Evolutionary conservation across 1,284 basidiomycete species (phyloP).

Genomic region (Boletus sp.): DNA sequence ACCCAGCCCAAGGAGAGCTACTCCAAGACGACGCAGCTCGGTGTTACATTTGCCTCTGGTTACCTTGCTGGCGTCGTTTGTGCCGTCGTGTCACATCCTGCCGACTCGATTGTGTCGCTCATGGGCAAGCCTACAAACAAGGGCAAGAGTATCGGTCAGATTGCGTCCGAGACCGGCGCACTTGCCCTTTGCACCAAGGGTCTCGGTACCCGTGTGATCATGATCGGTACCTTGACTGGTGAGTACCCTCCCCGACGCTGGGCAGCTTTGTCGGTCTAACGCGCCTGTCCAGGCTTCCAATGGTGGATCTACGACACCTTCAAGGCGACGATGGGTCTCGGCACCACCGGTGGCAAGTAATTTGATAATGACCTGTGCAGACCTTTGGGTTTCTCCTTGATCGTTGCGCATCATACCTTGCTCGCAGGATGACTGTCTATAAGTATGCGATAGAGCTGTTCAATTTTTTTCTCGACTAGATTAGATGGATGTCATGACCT

Average conservation of each 20-base stretch:
- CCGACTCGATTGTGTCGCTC: constrained; percentile 74
- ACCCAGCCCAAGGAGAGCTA: constrained; percentile 71
- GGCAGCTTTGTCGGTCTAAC: background rate
- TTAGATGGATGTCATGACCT: constrained; percentile 10
- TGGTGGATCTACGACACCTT: constrained; percentile 88
- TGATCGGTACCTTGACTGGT: constrained; percentile 77
- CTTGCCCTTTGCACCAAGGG: constrained; percentile 68
- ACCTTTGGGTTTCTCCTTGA: background rate
- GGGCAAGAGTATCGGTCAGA: constrained; percentile 67
- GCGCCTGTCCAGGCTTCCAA: constrained; percentile 58
- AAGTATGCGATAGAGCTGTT: constrained; percentile 6
- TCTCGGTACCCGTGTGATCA: constrained; percentile 74
- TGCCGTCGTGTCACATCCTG: constrained; percentile 79
- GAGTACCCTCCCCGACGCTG: constrained; percentile 10
- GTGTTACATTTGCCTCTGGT: constrained; percentile 76
- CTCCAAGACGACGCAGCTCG: constrained; percentile 68
- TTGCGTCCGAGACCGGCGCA: constrained; percentile 65
- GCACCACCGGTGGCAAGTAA: constrained; percentile 82
- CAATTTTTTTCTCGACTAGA: constrained; percentile 7
- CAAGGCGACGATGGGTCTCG: constrained; percentile 76
- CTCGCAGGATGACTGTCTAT: constrained; percentile 8
- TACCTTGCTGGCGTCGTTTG: constrained; percentile 81
- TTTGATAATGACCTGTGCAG: background rate
- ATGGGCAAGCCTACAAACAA: constrained; percentile 75
- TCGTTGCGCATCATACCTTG: constrained; percentile 14